Percentiles rank a stretch among this genome's conserved stretches.
Evolutionary conservation across 805 yeast species (phyloP).

Genomic region (Pichia rugopelliculosa): DNA sequence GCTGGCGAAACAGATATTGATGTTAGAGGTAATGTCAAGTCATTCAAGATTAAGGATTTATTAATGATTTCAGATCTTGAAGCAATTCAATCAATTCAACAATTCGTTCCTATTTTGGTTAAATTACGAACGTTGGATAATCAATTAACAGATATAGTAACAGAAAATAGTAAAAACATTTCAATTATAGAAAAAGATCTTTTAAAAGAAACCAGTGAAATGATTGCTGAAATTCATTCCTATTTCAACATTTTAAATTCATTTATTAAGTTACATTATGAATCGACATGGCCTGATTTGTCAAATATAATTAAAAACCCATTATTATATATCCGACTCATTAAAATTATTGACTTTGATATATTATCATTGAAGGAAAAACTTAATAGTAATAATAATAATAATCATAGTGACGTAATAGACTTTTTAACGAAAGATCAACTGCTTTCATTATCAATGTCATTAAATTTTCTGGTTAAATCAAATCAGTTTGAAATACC

Average conservation of each 20-base stretch:
- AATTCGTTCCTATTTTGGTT: constrained; percentile 23
- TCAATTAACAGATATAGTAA: constrained; percentile 22
- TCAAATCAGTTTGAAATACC: background rate
- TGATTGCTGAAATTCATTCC: constrained; percentile 3
- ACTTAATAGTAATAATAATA: background rate
- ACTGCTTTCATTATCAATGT: constrained; percentile 64
- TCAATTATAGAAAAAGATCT: constrained; percentile 37
- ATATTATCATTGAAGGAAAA: background rate
- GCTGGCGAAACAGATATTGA: background rate
- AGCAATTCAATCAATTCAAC: constrained; percentile 19
- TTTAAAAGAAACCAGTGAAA: constrained; percentile 28
- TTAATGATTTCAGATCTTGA: constrained; percentile 12
- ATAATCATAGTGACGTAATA: constrained; percentile 29
- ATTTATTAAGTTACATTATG: constrained; percentile 46
- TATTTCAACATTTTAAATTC: constrained; percentile 38
- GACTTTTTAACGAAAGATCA: constrained; percentile 54
- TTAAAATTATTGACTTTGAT: constrained; percentile 1
- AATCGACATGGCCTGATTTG: constrained; percentile 63
- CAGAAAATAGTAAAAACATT: constrained; percentile 7
- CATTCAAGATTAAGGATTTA: constrained; percentile 2
- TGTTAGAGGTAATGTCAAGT: background rate
- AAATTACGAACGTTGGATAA: constrained; percentile 16
- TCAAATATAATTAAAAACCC: constrained; percentile 56
- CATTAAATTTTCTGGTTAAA: constrained; percentile 39
- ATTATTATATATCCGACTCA: constrained; percentile 47